phyloP scores from a whole-genome alignment of 345 rosid genomes.

The Streptanthus diversifolius region DNA sequence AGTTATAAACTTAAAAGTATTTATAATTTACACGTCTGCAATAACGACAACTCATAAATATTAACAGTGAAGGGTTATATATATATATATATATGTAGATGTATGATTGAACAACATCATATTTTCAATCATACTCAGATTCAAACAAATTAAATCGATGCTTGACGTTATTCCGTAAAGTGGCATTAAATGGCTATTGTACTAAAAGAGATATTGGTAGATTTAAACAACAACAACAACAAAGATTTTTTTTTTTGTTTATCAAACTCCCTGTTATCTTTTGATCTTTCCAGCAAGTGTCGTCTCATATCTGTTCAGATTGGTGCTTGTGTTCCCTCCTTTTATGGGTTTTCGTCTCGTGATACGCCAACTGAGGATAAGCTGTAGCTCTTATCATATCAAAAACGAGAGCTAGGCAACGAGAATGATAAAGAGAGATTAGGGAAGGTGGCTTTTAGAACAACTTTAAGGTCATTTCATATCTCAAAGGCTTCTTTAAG shows the following conservation, averaged over 20 bases:
- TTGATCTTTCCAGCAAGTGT: conserved; percentile 12
- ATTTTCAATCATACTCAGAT: not conserved
- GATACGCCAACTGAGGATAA: conserved; percentile 22
- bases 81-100: too few species aligned
- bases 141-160: not conserved
- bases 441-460: conserved; percentile 31
- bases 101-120: not conserved
- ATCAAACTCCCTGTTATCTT: not conserved
- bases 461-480: conserved; percentile 21
- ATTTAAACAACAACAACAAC: conserved; percentile 6
- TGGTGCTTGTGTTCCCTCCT: conserved; percentile 7
- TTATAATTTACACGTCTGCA: too few species aligned
- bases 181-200: conserved; percentile 13
- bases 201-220: not conserved
- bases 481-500: conserved; percentile 16
- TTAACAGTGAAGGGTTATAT: too few species aligned
- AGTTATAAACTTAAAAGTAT: not conserved
- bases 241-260: not conserved
- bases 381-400: conserved; percentile 28
- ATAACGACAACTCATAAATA: too few species aligned
- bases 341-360: conserved; percentile 13
- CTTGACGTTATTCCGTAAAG: not conserved
- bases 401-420: conserved; percentile 1
- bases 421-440: not conserved
- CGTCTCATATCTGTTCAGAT: not conserved